Evolutionary conservation across 2,329 filamentous ascomycete species (phyloP), one percentile per base, ranked within the genome.

Genomic region (Fusarium proliferatum): DNA sequence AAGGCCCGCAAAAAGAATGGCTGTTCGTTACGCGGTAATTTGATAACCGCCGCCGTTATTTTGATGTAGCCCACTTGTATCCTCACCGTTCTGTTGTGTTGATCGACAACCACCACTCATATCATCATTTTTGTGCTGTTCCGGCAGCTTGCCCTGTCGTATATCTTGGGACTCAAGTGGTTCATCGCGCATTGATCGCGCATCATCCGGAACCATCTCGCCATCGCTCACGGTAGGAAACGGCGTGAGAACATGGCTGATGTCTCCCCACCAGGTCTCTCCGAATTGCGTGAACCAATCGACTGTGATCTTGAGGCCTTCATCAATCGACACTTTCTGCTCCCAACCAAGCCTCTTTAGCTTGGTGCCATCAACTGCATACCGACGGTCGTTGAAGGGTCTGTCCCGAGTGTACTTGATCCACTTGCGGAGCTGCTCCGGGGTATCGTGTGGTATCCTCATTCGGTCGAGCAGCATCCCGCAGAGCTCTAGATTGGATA

Each of bases 361-460:
- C 81, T 93, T 94, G 60, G 87, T 88, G 39, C 89, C 91, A 78
- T 94, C 91, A 5, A 94, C 90, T 16, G 91, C 91, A 77, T 94
- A 94, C 42, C 92, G 86, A 77, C 90, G 88, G 81, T 94, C 92
- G 81, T 94, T 94, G 84, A 93, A 96, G 1, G 93, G 93, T 26
- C 94, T 88, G 82, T 96, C 93, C 72, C 91, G 88, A 5, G 92
- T 94, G 81, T 94, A 92, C 80, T 92, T 90, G 76, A 95, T 88
- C 88, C 90, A 93, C 76, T 87, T 87, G 66, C 87, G 85, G 61
- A 91, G 85, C 60, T 91, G 86, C 65, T 87, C 85, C 36, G 84
- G 81, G 8, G 83, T 84, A 23, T 85, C 82, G 67, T 88, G 83
- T 11, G 84, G 82, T 65, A 93, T 86, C 26, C 86, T 86, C 79